Evolutionary conservation across 2,329 filamentous ascomycete species (phyloP).

Genomic region (Calonectria pseudoreteaudii): DNA sequence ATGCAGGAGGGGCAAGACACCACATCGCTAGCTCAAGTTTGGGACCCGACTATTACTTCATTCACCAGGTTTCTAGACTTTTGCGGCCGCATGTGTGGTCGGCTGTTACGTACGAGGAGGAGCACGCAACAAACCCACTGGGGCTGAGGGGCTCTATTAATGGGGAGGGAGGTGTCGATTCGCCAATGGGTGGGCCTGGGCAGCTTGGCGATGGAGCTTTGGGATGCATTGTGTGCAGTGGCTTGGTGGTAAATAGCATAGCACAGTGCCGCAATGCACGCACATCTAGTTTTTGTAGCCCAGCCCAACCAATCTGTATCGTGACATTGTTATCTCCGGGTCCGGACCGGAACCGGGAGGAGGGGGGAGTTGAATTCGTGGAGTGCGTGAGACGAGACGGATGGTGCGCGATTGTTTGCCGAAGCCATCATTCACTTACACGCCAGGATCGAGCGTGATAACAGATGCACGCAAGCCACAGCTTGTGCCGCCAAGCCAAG

Average conservation of each 20-base stretch:
- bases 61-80: background rate
- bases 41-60: background rate
- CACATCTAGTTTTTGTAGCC: constrained; percentile 12
- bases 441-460: background rate
- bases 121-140: background rate
- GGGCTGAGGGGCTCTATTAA: background rate
- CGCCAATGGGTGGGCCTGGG: constrained; percentile 9
- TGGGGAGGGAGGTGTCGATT: constrained; percentile 13
- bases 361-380: background rate
- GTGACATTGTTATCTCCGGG: constrained; percentile 20
- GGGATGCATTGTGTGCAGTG: constrained; percentile 14
- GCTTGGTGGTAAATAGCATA: constrained; percentile 12
- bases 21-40: background rate
- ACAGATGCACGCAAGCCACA: background rate
- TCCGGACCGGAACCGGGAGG: constrained; percentile 24
- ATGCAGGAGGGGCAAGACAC: background rate
- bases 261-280: constrained; percentile 19
- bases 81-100: constrained; percentile 21
- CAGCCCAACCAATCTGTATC: constrained; percentile 3
- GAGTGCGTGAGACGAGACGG: constrained; percentile 16
- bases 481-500: background rate
- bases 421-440: background rate
- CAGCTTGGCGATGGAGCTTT: background rate
- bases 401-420: background rate
- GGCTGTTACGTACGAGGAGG: constrained; percentile 20